Base-by-base conservation (phyloP, 805 yeast genomes). In the Ogataea chonburiensis region DNA sequence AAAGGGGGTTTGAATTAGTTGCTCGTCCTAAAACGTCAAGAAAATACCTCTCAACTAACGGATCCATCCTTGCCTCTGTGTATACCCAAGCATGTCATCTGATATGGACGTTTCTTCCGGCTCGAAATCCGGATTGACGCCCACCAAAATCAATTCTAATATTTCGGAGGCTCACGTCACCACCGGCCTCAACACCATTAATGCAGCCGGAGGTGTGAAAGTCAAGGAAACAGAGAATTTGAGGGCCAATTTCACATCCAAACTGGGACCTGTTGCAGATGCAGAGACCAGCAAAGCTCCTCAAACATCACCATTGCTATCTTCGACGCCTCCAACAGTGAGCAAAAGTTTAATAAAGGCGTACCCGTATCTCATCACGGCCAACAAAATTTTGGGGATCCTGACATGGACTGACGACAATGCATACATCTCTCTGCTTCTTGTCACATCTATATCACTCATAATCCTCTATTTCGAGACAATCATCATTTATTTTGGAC, bases 371-470 rank as follows among this genome's bases (percentile, higher is more conserved):
- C 67, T 91, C 27, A 70, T 85, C 24, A 74, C 84, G 1, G 76
- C 80, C 7, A 87, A 89, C 58, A 77, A 79, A 47, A 45, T 75
- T 2, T 67, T 88, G 37, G 79, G 86, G 27, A 69, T 88, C 24
- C 60, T 86, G 23, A 89, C 98, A 0, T 91, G 98, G 98, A 85
- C 97, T 3, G 79, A 80, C 44, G 89, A 84, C 23, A 93, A 86
- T 56, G 68, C 74, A 21, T 87, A 91, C 86, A 63, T 81, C 38
- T 78, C 87, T 50, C 65, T 84, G 13, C 68, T 87, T 17, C 50
- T 82, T 29, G 71, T 83, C 16, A 64, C 77, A 2, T 49, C 67
- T 9, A 80, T 75, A 57, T 65, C 77, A 1, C 62, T 82, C 4
- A 54, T 73, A 4, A 84, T 86, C 14, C 61, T 83, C n/a, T 86